Evolutionary conservation across 176 grass and related monocot genomes (phyloP), one percentile per base, ranked within the genome.

Genomic region (Ampelocalamus luodianensis): DNA sequence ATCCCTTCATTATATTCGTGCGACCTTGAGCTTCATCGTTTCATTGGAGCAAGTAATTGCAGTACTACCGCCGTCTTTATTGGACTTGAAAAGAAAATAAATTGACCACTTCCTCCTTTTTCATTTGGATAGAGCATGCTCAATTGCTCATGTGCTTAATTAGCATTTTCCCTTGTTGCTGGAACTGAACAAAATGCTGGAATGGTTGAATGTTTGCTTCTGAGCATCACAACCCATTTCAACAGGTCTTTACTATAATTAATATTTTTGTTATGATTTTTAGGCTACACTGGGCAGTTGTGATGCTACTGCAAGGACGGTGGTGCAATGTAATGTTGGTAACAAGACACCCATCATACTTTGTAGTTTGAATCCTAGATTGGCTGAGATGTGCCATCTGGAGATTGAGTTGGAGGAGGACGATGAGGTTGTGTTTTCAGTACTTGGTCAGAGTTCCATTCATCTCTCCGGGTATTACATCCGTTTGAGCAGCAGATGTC

Each of bases 371-470:
- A 87, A 89, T 87, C 85, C 91, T 32, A 74, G 71, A 82, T 60
- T 69, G 75, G 74, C 65, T 3, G 96, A 98, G 83, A 87, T 85
- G 67, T 92, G 93, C 78, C 91, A 84, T 90, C 48, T 98, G 2
- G 93, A 98, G 85, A 79, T 98, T 16, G 96, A 98, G 83, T 89
- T 98, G 37, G 96, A 98, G 74, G 96, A 95, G 89, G 88, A 86
- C 0, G 89, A 87, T 26, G 93, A 94, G n/a, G 96, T 98, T 18
- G 50, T 98, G 54, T 90, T 98, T 71, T 98, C 93, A 40, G 93
- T 98, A 20, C 66, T 98, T 58, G 96, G 93, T 40, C 88, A 87
- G 38, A 93, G 81, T 68, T 89, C 87, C 7, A 79, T 95, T 42
- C 91, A 98, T 83, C 87, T 98, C 10, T 90, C 89, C 9, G 93